Evolutionary conservation across 192 early-diverging fungal genomes (phyloP), one percentile per base, ranked within the genome.

Genomic region (Ambispora gerdemannii): DNA sequence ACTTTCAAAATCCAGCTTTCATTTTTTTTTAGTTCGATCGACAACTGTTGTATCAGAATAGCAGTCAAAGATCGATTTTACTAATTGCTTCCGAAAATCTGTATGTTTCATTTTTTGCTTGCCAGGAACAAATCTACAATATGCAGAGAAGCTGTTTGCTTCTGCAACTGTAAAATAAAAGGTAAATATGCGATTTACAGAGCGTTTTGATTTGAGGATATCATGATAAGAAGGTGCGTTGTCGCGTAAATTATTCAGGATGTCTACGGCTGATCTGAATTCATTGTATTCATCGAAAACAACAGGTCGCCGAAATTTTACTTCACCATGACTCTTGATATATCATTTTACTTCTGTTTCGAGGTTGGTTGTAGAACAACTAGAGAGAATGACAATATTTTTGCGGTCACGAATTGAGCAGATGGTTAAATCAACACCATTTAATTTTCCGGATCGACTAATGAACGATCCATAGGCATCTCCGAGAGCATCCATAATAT

Each of bases 201-300:
- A 58, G 55, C 55, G 4, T 58, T 58, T 58, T 52, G 51, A 52
- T 52, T 19, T 24, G 25, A 52, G 6, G 19, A 52, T 1, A 52
- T 52, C 1, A 52, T 58, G 55, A 33, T 58, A 24, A 30, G 55
- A 58, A 58, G 32, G 55, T 28, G 25, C 7, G 32, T 58, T 58
- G 32, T 58, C 55, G 19, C 19, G 55, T 30, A 58, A 58, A 58
- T 58, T 58, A 58, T 58, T 58, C 7, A 58, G 55, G 27, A 58
- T 58, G 25, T 58, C 1, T 58, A 58, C 55, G 1, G 55, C 55
- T n/a, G 4, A 58, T 33, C 55, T 58, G 19, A 28, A 58, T 58
- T 58, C 55, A 58, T 30, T 52, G 25, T 52, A 52, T 24, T 52
- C 51, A 52, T 52, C 51, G 25, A 52, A 52, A 17, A 52, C 19